Base-by-base conservation (phyloP, 495 filamentous ascomycete species). In the Aspergillus kassunensis region DNA sequence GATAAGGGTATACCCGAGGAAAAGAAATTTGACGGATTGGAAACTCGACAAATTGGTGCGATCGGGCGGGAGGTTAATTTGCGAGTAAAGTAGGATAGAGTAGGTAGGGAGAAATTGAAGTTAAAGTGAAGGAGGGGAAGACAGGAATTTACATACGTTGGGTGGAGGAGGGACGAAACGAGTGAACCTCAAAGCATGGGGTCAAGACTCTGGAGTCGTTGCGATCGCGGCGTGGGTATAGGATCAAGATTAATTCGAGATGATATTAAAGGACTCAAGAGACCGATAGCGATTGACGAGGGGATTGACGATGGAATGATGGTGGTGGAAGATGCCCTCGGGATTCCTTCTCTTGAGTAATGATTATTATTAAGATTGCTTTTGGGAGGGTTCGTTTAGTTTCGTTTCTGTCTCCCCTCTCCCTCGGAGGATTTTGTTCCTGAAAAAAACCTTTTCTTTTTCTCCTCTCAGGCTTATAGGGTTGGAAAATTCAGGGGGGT, bases 161-260 rank as follows among this genome's bases (percentile, higher is more conserved):
- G 66, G 69, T 69, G 64, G 67, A 70, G 43, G 62, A 65, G 62
- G 23, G 58, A 67, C 56, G 54, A 63, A 62, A 64, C 54, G 58
- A 64, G 29, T 56, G 62, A 64, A 57, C 62, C 67, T 72, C 69
- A 70, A 53, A 69, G 64, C 69, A 70, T 70, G 67, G 35, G 64
- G 62, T 60, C 44, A n/a, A n/a, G n/a, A n/a, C n/a, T n/a, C n/a
- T n/a, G 58, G 44, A 53, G 44, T 57, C 54, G 52, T 60, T 50
- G 57, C 55, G 55, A 59, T 39, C 45, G 59, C 53, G 58, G 63
- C 51, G 60, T 43, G 6, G 23, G 24, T 34, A 35, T 46, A 35
- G 10, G n/a, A 9, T 24, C 29, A 30, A 33, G 44, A 46, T 46
- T 46, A 46, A 46, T 23, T 21, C 30, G 30, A 33, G n/a, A 15